Evolutionary conservation across 805 yeast genomes (phyloP), one percentile per base, ranked within the genome.

Genomic region (Metschnikowia shivogae): DNA sequence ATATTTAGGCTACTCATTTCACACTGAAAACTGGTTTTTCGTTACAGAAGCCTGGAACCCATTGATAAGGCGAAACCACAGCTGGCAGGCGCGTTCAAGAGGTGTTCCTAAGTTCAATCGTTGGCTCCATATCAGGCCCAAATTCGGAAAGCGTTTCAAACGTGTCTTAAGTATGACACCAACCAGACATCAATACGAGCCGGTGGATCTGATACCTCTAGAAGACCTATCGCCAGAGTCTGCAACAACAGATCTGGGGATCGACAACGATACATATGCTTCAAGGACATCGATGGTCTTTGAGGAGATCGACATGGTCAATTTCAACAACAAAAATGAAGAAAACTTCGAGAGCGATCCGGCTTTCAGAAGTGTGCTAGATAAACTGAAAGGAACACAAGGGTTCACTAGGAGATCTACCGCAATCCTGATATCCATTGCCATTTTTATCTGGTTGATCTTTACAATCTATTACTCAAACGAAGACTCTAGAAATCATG

Each of bases 401-500:
- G 34, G 32, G 3, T 20, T 46, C 32, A 33, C 42, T 12, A 46
- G 45, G 34, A 42, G 33, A n/a, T 4, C n/a, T 11, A 29, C 43
- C 17, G n/a, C 34, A 12, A 17, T 48, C 3, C 6, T 45, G 6
- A 42, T 46, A 1, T 29, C 43, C 2, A 17, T 44, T 5, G 33
- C 48, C 9, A 28, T 57, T 8, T 36, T 43, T 2, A 28, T 64
- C 14, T 68, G 73, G 73, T n/a, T 59, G 3, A 32, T 49, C 2
- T 64, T 60, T 1, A 24, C 65, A 1, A 29, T 65, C 3, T 44
- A 57, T 11, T 67, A 69, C 59, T 53, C 73, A 19, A 50, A 53
- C 31, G 52, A 54, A 9, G 42, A 56, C 32, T 57, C 56, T 6
- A 39, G 47, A 7, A 46, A 44, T n/a, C 32, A 47, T 3, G 56